A percentile compares a stretch with the other conserved stretches of the same genome.
Evolutionary conservation across 192 early-diverging fungal species (phyloP).

Genomic region (Obelidium mucronatum): DNA sequence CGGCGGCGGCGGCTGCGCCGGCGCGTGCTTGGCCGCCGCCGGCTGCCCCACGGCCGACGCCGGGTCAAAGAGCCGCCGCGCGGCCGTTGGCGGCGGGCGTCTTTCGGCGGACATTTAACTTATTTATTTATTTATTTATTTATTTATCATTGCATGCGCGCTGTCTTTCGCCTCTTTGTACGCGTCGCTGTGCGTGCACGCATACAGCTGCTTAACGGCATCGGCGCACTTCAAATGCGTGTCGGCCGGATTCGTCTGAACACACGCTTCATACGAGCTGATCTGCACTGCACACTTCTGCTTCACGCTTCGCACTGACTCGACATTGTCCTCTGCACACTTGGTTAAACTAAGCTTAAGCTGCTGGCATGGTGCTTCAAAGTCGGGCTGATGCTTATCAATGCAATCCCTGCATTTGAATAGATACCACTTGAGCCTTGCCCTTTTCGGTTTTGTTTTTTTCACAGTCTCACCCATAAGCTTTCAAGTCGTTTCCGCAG

Average conservation of each 20-base stretch:
- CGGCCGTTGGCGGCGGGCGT: too few relatives aligned
- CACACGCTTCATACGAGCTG: conserved; percentile 9
- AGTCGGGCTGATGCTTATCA: conserved; percentile 25
- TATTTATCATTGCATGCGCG: neutral
- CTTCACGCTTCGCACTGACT: conserved; percentile 8
- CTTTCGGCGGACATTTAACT: neutral
- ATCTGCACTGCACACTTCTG: conserved; percentile 1
- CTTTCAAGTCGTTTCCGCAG: neutral
- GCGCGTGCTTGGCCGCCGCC: too few relatives aligned
- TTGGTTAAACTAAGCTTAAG: conserved; percentile 1
- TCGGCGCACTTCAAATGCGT: conserved; percentile 8
- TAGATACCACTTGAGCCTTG: too few relatives aligned
- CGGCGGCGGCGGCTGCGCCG: too few relatives aligned
- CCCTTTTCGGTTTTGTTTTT: neutral
- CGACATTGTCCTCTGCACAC: conserved; percentile 18
- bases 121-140: neutral
- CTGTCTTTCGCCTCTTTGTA: neutral
- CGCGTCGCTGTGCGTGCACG: conserved; percentile 11
- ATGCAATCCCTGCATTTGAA: conserved; percentile 17
- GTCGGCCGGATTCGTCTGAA: conserved; percentile 9
- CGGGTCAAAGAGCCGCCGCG: too few relatives aligned
- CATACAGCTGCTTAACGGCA: conserved; percentile 41
- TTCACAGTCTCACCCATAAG: neutral
- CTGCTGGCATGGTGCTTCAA: conserved; percentile 5
- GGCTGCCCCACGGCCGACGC: too few relatives aligned